Base-by-base conservation (phyloP, 2,329 filamentous ascomycete species). In the Fusarium mundagurra region DNA sequence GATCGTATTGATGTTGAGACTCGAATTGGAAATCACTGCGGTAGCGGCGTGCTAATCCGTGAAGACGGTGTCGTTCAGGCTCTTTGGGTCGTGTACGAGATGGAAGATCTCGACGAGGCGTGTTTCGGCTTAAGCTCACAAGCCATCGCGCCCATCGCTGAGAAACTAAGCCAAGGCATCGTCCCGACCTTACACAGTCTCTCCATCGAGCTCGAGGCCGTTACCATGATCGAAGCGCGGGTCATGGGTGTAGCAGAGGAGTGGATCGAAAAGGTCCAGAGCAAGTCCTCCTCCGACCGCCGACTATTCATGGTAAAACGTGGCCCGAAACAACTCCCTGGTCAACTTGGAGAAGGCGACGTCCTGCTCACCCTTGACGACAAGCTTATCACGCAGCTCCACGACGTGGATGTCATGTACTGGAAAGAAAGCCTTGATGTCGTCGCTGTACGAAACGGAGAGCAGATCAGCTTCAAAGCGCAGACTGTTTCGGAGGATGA, bases 221-320 rank as follows among this genome's bases (percentile, higher is more conserved):
- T 99, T 31, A 94, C 97, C 76, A 98, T 99, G 95, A 93, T 93
- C 41, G 96, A 98, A 83, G 95, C 94, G 16, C 92, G 95, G 36
- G 94, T 98, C 73, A 98, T 98, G 95, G 96, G 96, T 10, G 94
- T 98, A 1, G 94, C 94, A 0, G 95, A 98, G 77, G 92, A 97
- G 69, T 98, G 96, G 96, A 98, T 99, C 76, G 88, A 93, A 75
- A 93, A 94, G 82, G 96, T 98, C 4, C 92, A 91, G 73, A 94
- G 94, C 71, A 98, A 98, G 81, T 93, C 94, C 33, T 93, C 94
- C 41, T 92, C 96, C 50, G 93, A 95, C 61, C 96, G 99, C 80
- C 96, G 98, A 83, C 90, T 99, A 27, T 99, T 99, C 86, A 98
- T 98, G 93, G 94, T 99, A 76, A 99, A 99, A 85, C 92, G 97